A percentile compares a stretch with the other conserved stretches of the same genome.
phyloP scores from a whole-genome alignment of 805 yeast genomes.

The Saccharomycopsis oosterbeekiorum region DNA sequence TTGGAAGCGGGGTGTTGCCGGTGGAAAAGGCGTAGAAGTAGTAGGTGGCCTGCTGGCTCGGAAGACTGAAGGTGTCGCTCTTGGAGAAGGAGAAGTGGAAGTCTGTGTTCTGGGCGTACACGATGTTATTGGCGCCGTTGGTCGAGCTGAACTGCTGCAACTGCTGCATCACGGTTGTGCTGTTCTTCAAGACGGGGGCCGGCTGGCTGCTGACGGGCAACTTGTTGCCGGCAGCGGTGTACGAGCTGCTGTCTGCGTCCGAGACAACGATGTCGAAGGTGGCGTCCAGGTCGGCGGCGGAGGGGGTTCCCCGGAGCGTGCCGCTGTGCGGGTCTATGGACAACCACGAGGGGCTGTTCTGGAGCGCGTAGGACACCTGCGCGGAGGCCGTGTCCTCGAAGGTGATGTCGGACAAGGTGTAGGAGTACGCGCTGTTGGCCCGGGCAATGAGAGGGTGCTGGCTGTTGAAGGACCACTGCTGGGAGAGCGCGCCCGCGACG shows the following conservation, averaged over 20 bases:
- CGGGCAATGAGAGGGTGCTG: conserved; percentile 89
- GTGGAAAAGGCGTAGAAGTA: conserved; percentile 74
- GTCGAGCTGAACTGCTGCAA: conserved; percentile 61
- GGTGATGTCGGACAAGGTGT: conserved; percentile 63
- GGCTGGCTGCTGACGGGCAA: conserved; percentile 50
- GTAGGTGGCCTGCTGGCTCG: conserved; percentile 43
- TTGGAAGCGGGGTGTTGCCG: conserved; percentile 82
- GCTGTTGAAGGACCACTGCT: conserved; percentile 68
- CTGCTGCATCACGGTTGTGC: conserved; percentile 38
- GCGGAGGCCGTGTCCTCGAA: conserved; percentile 34
- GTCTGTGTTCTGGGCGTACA: conserved; percentile 56
- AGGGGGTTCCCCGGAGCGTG: conserved; percentile 62
- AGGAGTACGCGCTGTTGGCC: conserved; percentile 47
- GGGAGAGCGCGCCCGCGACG: conserved; percentile 2
- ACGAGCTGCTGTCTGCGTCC: conserved; percentile 45
- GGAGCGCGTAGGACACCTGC: conserved; percentile 41
- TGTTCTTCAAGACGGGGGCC: conserved; percentile 40
- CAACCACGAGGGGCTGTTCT: conserved; percentile 68
- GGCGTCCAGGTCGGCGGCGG: conserved; percentile 32
- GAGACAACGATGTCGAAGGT: conserved; percentile 51
- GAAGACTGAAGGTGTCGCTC: conserved; percentile 42
- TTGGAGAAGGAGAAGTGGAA: conserved; percentile 58
- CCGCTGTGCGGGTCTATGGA: conserved; percentile 52
- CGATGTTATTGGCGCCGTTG: conserved; percentile 66
- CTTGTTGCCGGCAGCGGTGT: conserved; percentile 31